Evolutionary conservation across 495 filamentous ascomycete species (phyloP), one percentile per base, ranked within the genome.

Genomic region (Trichoderma erinaceum): DNA sequence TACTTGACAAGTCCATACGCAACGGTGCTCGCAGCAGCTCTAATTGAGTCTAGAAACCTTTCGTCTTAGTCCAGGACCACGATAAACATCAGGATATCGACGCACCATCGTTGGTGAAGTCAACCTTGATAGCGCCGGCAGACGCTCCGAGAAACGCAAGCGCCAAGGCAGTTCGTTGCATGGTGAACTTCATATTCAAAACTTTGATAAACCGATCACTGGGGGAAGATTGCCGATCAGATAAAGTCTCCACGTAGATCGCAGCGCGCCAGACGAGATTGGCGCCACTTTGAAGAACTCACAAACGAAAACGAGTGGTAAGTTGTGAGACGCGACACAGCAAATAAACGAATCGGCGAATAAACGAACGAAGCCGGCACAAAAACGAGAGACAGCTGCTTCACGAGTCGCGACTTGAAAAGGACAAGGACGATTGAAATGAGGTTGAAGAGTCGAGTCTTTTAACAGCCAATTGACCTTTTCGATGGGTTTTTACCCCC

Each of bases 1-100:
- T 86, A 90, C 52, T 77, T 79, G 71, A 78, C 66, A 41, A 83
- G 66, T 15, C 81, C 81, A 64, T 75, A 82, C 16, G 80, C 81
- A 38, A 81, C 77, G 13, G 80, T 82, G 68, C 74, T 76, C 13
- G 81, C 78, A 13, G 77, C 78, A 3, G 78, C 67, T 68, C 81
- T 82, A 25, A 61, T 32, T 8, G 56, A 61, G 12, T 23, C 56
- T 61, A 32, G 35, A 38, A 38, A 38, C 10, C 27, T 18, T 15
- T 61, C 56, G 25, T 61, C 23, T 61, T 32, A 61, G 56, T 16
- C 15, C 11, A 32, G 10, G 23, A 15, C 1, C 16, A 35, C 27
- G 1, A 13, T 32, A 12, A 11, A 15, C 13, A 61, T 23, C 12
- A 15, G 50, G 50, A 56, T n/a, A n/a, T 13, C 10, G 25, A n/a